Evolutionary conservation across 257 asterid genomes (phyloP).

Genomic region (Ilex asprella): DNA sequence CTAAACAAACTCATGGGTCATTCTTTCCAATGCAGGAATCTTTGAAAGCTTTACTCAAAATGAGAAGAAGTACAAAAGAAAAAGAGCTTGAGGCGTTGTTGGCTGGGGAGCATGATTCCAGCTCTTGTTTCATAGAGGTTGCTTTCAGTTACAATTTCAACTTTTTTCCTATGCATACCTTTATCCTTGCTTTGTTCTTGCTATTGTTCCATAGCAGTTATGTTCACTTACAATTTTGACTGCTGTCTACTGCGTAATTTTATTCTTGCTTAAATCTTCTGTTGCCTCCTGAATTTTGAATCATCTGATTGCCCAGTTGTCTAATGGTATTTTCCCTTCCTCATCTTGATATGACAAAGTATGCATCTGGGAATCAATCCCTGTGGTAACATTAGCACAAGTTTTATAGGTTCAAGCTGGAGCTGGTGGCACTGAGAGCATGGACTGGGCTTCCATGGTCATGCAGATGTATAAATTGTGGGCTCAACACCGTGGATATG

Average conservation of each 20-base stretch:
- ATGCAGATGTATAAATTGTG: conserved; percentile 91
- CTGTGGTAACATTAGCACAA: no score
- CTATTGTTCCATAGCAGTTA: no score
- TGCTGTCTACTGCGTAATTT: no score
- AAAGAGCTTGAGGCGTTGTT: conserved; percentile 91
- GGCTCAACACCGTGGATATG: conserved; percentile 78
- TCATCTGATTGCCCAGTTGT: no score
- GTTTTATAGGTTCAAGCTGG: conserved; percentile 88
- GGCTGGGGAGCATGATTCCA: conserved; percentile 77
- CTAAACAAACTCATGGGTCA: no score
- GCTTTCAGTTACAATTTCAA: conserved; percentile 9
- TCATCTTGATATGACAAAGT: no score
- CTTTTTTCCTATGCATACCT: not conserved
- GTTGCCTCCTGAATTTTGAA: no score
- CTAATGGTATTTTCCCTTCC: no score
- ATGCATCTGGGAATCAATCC: no score
- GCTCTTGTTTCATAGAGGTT: conserved; percentile 93
- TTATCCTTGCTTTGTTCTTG: no score
- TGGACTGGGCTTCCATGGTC: conserved; percentile 98
- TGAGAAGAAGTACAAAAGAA: conserved; percentile 65
- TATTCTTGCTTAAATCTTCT: no score
- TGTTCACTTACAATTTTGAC: no score
- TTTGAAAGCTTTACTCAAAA: conserved; percentile 48
- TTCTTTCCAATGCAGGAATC: conserved; percentile 52
- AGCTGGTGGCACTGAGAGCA: conserved; percentile 99